phyloP scores from a whole-genome alignment of 768 basidiomycete genomes.

The Serendipita indica region DNA sequence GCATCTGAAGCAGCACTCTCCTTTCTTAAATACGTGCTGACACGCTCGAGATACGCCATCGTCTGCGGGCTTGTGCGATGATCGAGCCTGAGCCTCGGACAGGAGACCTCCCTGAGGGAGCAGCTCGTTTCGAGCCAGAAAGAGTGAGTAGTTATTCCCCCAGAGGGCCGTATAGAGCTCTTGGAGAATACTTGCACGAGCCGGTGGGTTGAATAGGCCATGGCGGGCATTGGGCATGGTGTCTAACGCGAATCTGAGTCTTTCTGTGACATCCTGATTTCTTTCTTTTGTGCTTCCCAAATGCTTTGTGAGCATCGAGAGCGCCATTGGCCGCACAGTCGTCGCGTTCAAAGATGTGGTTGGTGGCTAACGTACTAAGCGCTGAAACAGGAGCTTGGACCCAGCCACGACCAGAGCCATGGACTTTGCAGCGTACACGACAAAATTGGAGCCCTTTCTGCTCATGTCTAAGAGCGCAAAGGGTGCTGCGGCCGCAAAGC shows the following conservation, averaged over 20 bases:
- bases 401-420: background rate
- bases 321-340: background rate
- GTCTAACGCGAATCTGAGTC: conserved; percentile 9
- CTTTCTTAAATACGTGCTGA: conserved; percentile 75
- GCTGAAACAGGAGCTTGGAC: background rate
- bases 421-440: conserved; percentile 18
- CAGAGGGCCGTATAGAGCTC: conserved; percentile 74
- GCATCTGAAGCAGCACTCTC: conserved; percentile 88
- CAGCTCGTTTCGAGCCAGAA: conserved; percentile 45
- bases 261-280: background rate
- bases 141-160: conserved; percentile 58
- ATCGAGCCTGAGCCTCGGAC: conserved; percentile 54
- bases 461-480: conserved; percentile 85
- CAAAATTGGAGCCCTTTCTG: conserved; percentile 77
- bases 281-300: background rate
- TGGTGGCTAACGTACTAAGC: background rate
- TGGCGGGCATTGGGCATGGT: conserved; percentile 12
- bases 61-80: conserved; percentile 37
- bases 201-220: conserved; percentile 7
- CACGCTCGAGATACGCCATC: conserved; percentile 55
- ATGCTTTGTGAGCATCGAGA: background rate
- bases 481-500: conserved; percentile 83
- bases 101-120: conserved; percentile 44
- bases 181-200: conserved; percentile 60
- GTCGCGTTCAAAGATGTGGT: background rate